phyloP scores from a whole-genome alignment of 108 stramenopile species.

The Fragilariopsis cylindrus region DNA sequence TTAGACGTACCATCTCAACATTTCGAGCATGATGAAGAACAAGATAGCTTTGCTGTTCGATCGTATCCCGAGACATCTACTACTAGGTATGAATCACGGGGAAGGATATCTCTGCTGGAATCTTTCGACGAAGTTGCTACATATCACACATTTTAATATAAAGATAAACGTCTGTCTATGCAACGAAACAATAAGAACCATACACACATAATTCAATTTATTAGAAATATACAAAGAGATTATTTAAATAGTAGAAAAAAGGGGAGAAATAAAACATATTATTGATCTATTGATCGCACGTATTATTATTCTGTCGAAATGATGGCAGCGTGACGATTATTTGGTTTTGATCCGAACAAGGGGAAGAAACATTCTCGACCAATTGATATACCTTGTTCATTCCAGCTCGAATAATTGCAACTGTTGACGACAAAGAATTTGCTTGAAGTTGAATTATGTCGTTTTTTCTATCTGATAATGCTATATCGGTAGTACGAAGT shows the following conservation, averaged over 20 bases:
- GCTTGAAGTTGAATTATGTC: slow-evolving; percentile 3
- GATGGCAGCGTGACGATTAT: background rate
- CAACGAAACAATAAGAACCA: no score
- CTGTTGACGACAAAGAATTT: slow-evolving; percentile 20
- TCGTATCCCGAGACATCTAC: background rate
- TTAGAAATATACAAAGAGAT: no score
- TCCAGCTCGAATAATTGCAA: slow-evolving; percentile 22
- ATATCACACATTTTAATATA: background rate
- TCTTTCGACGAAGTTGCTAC: slow-evolving; percentile 34
- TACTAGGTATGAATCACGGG: background rate
- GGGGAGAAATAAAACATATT: no score
- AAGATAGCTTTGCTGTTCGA: slow-evolving; percentile 28
- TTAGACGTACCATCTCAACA: slow-evolving; percentile 16
- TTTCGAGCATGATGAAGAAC: slow-evolving; percentile 25
- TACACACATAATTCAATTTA: no score
- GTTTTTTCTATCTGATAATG: slow-evolving; percentile 7
- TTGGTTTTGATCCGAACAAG: background rate
- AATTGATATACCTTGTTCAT: slow-evolving; percentile 28
- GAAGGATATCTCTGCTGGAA: slow-evolving; percentile 16
- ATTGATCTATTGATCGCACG: no score
- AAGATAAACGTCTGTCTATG: background rate
- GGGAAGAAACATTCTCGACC: slow-evolving; percentile 10
- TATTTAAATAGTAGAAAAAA: no score
- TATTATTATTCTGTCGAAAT: background rate
- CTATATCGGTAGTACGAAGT: slow-evolving; percentile 29